These are phyloP conservation scores for Ophiostoma quercus DNA, from an alignment of 2,329 filamentous ascomycete genomes.

Conservation along the genomic window DNA sequence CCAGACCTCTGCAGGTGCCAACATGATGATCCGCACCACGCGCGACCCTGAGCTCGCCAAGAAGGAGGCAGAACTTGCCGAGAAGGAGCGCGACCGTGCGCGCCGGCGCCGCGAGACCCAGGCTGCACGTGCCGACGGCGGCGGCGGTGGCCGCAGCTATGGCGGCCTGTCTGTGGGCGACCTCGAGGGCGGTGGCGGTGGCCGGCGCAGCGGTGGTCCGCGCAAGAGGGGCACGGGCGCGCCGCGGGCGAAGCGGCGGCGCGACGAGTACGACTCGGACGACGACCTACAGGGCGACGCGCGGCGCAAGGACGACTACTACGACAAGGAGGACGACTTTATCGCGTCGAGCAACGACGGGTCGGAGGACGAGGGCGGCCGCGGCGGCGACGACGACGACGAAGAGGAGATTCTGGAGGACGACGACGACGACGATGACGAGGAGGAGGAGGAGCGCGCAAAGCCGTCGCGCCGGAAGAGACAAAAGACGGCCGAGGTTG, in stretches of 20 bases:
- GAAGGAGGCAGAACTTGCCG: conserved; percentile 65
- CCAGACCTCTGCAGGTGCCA: conserved; percentile 48
- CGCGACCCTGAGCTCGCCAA: conserved; percentile 72
- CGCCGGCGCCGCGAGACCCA: conserved; percentile 64
- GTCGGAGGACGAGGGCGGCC: conserved; percentile 46
- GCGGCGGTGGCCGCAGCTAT: conserved; percentile 36
- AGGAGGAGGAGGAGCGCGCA: conserved; percentile 56
- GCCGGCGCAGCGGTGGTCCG: conserved; percentile 42
- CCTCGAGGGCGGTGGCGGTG: conserved; percentile 50
- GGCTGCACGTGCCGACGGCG: conserved; percentile 57
- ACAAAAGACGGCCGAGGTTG: conserved; percentile 47
- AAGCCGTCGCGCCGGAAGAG: conserved; percentile 42
- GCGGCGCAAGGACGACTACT: conserved; percentile 68
- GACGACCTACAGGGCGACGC: conserved; percentile 61
- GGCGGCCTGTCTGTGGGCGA: conserved; percentile 61
- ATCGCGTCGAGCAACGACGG: conserved; percentile 66
- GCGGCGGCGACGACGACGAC: conserved; percentile 54
- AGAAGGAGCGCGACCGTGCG: conserved; percentile 66
- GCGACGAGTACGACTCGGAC: conserved; percentile 69
- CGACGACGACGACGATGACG: conserved; percentile 45
- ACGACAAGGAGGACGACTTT: conserved; percentile 75
- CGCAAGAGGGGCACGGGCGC: conserved; percentile 43
- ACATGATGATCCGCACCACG: conserved; percentile 63
- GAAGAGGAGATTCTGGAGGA: conserved; percentile 55
- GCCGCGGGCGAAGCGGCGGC: conserved; percentile 49